These are phyloP conservation scores for Powellomyces hirtus DNA, from an alignment of 192 early-diverging fungal species.

Conservation along the genomic window DNA sequence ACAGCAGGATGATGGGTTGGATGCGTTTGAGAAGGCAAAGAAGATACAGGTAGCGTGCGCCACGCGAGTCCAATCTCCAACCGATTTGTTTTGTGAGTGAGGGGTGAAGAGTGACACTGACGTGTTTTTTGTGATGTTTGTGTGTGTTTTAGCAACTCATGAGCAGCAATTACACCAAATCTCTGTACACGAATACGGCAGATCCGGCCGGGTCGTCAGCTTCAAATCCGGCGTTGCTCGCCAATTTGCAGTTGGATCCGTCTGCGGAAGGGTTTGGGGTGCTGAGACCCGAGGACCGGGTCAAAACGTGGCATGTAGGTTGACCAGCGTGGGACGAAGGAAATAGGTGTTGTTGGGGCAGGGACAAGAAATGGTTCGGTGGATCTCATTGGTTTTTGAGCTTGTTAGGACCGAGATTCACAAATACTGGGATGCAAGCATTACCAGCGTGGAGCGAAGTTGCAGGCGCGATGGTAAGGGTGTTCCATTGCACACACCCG, in stretches of 20 bases:
- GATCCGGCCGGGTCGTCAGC: background rate
- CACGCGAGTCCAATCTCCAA: too few relatives aligned
- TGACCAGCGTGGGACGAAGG: too few relatives aligned
- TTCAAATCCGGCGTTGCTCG: background rate
- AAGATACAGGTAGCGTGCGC: conserved; percentile 69
- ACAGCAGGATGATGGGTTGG: conserved; percentile 53
- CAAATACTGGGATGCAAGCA: conserved; percentile 73
- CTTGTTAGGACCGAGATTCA: conserved; percentile 50
- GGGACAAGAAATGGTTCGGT: too few relatives aligned
- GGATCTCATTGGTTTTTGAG: too few relatives aligned
- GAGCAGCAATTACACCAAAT: conserved; percentile 6
- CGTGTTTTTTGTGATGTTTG: background rate
- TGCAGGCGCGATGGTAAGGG: conserved; percentile 50
- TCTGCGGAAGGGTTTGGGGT: background rate
- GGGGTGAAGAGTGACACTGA: background rate
- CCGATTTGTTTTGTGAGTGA: too few relatives aligned
- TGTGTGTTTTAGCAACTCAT: conserved; percentile 26
- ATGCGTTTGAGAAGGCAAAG: conserved; percentile 62
- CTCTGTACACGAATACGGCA: background rate
- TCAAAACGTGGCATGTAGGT: conserved; percentile 6
- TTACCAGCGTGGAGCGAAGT: conserved; percentile 72
- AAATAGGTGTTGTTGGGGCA: too few relatives aligned
- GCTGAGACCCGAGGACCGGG: background rate
- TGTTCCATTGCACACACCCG: too few relatives aligned
- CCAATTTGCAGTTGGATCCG: background rate